These are phyloP conservation scores for Picea sitchensis DNA, from an alignment of 75 land plant genomes.

Conservation along the genomic window DNA sequence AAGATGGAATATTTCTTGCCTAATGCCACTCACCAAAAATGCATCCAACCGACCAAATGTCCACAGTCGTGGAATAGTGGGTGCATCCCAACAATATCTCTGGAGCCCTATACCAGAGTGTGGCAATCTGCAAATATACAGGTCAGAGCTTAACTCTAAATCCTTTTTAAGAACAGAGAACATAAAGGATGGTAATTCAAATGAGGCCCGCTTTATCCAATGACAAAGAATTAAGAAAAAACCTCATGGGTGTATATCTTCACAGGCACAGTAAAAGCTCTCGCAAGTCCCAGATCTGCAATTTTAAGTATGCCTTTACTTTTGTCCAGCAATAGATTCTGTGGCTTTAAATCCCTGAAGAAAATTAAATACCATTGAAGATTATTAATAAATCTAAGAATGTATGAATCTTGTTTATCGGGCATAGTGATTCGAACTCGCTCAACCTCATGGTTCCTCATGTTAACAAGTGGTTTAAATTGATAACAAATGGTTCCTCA, in stretches of 20 bases:
- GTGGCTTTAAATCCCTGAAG: slow-evolving; percentile 71
- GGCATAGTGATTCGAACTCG: neutral
- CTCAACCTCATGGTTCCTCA: neutral
- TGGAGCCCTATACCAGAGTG: slow-evolving; percentile 85
- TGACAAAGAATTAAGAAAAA: neutral
- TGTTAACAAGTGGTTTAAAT: no score
- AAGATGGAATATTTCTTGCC: slow-evolving; percentile 26
- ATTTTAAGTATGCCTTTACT: slow-evolving; percentile 85
- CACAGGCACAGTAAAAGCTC: slow-evolving; percentile 84
- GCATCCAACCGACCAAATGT: slow-evolving; percentile 93
- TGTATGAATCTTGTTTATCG: neutral
- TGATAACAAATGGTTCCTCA: no score
- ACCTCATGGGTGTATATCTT: slow-evolving; percentile 94
- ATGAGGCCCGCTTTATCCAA: neutral
- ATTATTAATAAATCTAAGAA: neutral
- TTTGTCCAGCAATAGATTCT: slow-evolving; percentile 77
- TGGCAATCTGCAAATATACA: slow-evolving; percentile 49
- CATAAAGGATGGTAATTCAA: neutral
- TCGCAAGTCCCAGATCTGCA: slow-evolving; percentile 88
- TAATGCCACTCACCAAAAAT: slow-evolving; percentile 55
- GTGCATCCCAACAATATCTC: slow-evolving; percentile 74
- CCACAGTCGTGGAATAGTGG: slow-evolving; percentile 76
- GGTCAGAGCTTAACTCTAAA: neutral
- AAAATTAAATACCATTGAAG: neutral
- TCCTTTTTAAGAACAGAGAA: neutral